Conservation (phyloP, 495 filamentous ascomycete genomes). For the Aspergillus funiculosus region DNA sequence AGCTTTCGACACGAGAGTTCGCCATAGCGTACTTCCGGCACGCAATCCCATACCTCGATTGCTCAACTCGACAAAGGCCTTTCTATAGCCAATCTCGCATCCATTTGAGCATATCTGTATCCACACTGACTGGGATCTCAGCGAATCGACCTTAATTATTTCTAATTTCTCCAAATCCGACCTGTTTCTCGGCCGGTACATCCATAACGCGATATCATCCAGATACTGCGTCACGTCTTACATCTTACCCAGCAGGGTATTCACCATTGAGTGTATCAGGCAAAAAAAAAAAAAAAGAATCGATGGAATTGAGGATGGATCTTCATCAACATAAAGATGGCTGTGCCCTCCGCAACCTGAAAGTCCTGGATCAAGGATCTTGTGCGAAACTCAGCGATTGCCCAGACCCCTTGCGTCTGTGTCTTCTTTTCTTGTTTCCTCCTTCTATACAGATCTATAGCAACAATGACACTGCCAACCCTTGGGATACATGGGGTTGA, state of each 20-base stretch:
- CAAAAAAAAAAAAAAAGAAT: not conserved
- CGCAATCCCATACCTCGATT: slow-evolving; percentile 18
- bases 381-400: not conserved
- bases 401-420: not conserved
- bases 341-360: not conserved
- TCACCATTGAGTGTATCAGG: slow-evolving; percentile 7
- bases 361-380: too few species aligned
- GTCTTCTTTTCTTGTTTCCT: not conserved
- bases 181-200: slow-evolving; percentile 7
- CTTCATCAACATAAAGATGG: not conserved
- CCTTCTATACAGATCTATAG: not conserved
- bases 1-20: too few species aligned
- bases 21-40: slow-evolving; percentile 15
- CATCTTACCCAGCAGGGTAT: not conserved
- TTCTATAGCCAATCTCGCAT: slow-evolving; percentile 10
- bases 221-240: slow-evolving; percentile 26
- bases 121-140: slow-evolving; percentile 3
- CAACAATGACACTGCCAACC: not conserved
- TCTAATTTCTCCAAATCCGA: not conserved
- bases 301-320: not conserved
- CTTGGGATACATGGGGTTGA: slow-evolving; percentile 8
- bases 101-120: not conserved
- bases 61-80: slow-evolving; percentile 7
- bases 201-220: slow-evolving; percentile 28
- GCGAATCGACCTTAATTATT: not conserved